phyloP scores from a whole-genome alignment of 148 eudicot genomes.

The Talinum fruticosum region DNA sequence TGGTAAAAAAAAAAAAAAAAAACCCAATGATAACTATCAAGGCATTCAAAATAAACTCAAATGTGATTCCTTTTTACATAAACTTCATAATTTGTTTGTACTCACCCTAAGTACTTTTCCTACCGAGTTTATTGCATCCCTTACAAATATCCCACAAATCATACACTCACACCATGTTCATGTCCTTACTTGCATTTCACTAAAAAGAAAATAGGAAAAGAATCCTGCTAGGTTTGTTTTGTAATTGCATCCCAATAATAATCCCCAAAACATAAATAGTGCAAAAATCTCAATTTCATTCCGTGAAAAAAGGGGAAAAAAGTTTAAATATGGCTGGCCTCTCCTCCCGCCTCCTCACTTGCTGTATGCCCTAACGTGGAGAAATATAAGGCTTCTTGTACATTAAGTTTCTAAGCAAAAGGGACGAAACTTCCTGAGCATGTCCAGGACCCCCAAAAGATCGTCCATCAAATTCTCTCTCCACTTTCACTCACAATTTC shows the following conservation, averaged over 20 bases:
- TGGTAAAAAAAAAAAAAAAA: too few relatives aligned
- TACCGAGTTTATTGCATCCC: neutral
- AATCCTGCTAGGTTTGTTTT: neutral
- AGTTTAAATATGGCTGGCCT: slow-evolving; percentile 7
- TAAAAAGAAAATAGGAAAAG: neutral
- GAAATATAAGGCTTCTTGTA: too few relatives aligned
- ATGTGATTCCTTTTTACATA: neutral
- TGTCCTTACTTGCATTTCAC: neutral
- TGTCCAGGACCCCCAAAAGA: neutral
- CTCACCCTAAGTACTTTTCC: neutral
- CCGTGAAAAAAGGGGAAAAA: neutral
- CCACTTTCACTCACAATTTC: slow-evolving; percentile 7
- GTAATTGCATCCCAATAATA: neutral
- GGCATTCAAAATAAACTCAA: neutral
- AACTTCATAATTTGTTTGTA: neutral
- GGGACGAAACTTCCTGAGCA: slow-evolving; percentile 5
- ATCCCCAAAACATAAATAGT: too few relatives aligned
- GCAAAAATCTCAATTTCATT: neutral
- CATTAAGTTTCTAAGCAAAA: neutral
- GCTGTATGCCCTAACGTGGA: slow-evolving; percentile 11
- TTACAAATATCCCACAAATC: neutral
- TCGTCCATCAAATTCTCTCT: neutral
- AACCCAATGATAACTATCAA: too few relatives aligned
- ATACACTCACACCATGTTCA: neutral
- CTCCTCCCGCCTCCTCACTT: slow-evolving; percentile 25